Conservation (phyloP, 306 rosid genomes). For the Castanopsis chinensis region DNA sequence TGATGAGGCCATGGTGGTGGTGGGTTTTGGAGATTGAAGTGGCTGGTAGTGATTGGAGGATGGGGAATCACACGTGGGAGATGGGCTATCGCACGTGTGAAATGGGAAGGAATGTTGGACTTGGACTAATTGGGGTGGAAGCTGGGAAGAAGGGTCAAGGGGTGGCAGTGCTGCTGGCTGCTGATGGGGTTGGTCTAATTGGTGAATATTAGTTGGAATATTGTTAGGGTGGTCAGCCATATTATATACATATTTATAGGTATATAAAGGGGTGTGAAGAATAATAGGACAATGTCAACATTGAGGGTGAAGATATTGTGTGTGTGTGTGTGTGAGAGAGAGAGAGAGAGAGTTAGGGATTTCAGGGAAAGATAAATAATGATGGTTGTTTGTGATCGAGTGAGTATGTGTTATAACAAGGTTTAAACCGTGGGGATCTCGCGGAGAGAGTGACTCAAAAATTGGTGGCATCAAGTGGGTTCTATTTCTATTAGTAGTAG, state of each 20-base stretch:
- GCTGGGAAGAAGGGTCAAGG: slow-evolving; percentile 12
- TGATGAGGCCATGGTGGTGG: slow-evolving; percentile 40
- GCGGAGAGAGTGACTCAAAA: slow-evolving; percentile 24
- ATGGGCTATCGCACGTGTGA: slow-evolving; percentile 3
- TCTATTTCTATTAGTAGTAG: not conserved
- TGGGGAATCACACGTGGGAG: slow-evolving; percentile 3
- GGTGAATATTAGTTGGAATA: not conserved
- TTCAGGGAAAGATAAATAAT: not conserved
- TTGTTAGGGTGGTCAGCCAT: slow-evolving; percentile 27
- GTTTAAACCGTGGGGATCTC: slow-evolving; percentile 61
- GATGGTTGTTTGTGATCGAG: not conserved
- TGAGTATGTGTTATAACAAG: not conserved
- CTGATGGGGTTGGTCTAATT: slow-evolving; percentile 5
- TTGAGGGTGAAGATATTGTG: not conserved
- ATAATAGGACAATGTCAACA: not conserved
- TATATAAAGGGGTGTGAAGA: not conserved
- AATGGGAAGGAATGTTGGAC: not conserved
- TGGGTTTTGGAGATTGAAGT: not conserved
- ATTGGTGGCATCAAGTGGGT: slow-evolving; percentile 26
- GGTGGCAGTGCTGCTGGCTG: not conserved
- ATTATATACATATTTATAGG: not conserved
- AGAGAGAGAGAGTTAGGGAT: not conserved
- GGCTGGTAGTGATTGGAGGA: not conserved
- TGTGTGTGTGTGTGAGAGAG: not conserved
- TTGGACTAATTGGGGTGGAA: not conserved